Evolutionary conservation across 257 asterid species (phyloP), one percentile per base, ranked within the genome.

Genomic region (Anisodus tanguticus): DNA sequence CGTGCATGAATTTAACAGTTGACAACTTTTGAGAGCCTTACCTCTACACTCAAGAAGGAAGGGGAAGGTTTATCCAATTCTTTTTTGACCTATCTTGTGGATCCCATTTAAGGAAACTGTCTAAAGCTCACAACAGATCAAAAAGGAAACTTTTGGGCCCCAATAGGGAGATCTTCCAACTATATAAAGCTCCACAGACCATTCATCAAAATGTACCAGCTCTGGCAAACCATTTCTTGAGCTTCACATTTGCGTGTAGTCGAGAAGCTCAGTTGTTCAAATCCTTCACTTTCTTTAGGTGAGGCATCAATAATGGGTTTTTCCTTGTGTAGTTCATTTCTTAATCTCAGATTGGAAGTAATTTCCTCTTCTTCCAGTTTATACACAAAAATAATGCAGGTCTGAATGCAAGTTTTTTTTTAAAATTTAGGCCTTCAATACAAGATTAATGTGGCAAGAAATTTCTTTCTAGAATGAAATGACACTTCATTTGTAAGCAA

Each of bases 161-260:
- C 92, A 89, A 79, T n/a, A 58, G 43, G 70, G 72, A 62, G 79
- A 70, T 15, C 55, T 86, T 55, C 39, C 82, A 80, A 85, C 86
- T 93, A 93, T 93, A 91, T 87, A 93, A 82, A 70, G 90, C 89
- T 72, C 79, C 85, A 64, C 87, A 80, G 12, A 84, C 85, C 91
- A 87, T 85, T 82, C 86, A 79, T 81, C 84, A 83, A 88, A 82
- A 53, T 84, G 10, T 94, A 87, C 84, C 86, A 87, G 67, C 83
- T 81, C 43, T 80, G 71, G 66, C 87, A 78, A 82, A 79, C 76
- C 81, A 77, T 53, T 53, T 8, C 45, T 76, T 26, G 26, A 77
- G 81, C 49, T 51, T 53, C 81, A 77, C 9, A 9, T 77, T 77
- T 51, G 26, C 31, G 15, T 53, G 0, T 53, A 53, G 26, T 77